Conservation (phyloP, 208 protist species). For the Leishmania braziliensis region DNA sequence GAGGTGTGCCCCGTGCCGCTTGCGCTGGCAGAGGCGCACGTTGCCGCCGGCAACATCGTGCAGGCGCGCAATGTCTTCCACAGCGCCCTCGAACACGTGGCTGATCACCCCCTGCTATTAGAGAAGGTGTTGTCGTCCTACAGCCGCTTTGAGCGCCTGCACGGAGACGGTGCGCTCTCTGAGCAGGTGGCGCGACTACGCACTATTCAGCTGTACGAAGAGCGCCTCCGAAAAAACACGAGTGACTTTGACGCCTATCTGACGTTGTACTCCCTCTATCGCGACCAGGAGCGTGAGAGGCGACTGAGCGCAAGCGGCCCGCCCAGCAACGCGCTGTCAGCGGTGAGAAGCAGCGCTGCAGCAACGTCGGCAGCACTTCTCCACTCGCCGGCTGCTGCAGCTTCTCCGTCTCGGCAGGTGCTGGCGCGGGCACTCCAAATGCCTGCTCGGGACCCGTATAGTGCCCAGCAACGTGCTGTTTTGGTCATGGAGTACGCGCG, state of each 20-base stretch:
- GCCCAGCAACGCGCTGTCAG: not conserved
- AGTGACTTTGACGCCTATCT: conserved; percentile 70
- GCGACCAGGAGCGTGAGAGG: conserved; percentile 37
- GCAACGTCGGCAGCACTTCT: not conserved
- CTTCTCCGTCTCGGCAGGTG: conserved; percentile 16
- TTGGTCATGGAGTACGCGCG: conserved; percentile 77
- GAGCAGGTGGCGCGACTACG: conserved; percentile 40
- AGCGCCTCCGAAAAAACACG: conserved; percentile 51
- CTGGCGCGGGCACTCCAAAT: conserved; percentile 27
- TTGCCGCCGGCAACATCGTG: conserved; percentile 25
- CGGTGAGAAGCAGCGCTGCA: not conserved
- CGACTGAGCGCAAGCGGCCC: not conserved
- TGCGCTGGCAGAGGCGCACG: conserved; percentile 56
- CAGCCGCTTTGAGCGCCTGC: conserved; percentile 63
- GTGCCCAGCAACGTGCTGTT: conserved; percentile 70
- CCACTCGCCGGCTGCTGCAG: not conserved
- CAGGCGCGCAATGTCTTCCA: conserved; percentile 62
- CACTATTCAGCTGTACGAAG: conserved; percentile 64
- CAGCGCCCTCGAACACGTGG: conserved; percentile 45
- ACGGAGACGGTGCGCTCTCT: conserved; percentile 44
- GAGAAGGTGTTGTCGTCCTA: conserved; percentile 71
- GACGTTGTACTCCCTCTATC: conserved; percentile 73
- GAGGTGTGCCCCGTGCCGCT: conserved; percentile 75
- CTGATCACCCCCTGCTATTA: conserved; percentile 24
- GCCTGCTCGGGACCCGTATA: conserved; percentile 35